These are phyloP conservation scores for Aureobasidium sp. DNA, from an alignment of 2,329 filamentous ascomycete species.

Conservation along the genomic window DNA sequence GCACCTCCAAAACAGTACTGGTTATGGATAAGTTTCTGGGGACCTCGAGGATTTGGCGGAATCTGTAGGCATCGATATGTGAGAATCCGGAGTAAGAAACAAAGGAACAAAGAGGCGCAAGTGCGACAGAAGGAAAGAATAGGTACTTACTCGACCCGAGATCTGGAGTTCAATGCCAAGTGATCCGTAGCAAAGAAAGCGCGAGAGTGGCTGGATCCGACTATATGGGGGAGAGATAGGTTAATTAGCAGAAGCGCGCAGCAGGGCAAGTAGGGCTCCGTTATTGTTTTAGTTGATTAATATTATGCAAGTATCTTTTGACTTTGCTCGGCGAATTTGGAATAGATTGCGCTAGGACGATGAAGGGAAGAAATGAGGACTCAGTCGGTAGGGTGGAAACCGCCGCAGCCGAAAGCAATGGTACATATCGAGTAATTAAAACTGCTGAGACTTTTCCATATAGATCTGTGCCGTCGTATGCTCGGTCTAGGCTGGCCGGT, in stretches of 20 bases:
- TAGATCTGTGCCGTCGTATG: slow-evolving; percentile 17
- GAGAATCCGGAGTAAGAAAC: slow-evolving; percentile 12
- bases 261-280: slow-evolving; percentile 9
- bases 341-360: slow-evolving; percentile 15
- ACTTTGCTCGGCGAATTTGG: slow-evolving; percentile 14
- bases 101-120: slow-evolving; percentile 10
- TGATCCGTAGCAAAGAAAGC: slow-evolving; percentile 23
- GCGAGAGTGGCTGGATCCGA: slow-evolving; percentile 27
- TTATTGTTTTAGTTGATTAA: slow-evolving; percentile 12
- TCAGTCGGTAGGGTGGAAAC: slow-evolving; percentile 10
- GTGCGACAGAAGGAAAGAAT: slow-evolving; percentile 7
- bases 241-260: slow-evolving; percentile 10
- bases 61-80: slow-evolving; percentile 20
- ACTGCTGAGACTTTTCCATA: slow-evolving; percentile 7
- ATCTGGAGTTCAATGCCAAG: slow-evolving; percentile 25
- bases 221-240: slow-evolving; percentile 19
- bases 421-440: slow-evolving; percentile 4
- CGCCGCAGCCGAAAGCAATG: slow-evolving; percentile 11
- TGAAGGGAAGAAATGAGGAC: slow-evolving; percentile 8
- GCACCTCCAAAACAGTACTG: slow-evolving; percentile 1
- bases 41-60: slow-evolving; percentile 32
- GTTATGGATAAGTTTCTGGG: slow-evolving; percentile 17
- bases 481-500: slow-evolving; percentile 22
- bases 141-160: slow-evolving; percentile 28
- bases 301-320: slow-evolving; percentile 13